Conservation (phyloP, 2,329 filamentous ascomycete species). For the Neurospora sp. region DNA sequence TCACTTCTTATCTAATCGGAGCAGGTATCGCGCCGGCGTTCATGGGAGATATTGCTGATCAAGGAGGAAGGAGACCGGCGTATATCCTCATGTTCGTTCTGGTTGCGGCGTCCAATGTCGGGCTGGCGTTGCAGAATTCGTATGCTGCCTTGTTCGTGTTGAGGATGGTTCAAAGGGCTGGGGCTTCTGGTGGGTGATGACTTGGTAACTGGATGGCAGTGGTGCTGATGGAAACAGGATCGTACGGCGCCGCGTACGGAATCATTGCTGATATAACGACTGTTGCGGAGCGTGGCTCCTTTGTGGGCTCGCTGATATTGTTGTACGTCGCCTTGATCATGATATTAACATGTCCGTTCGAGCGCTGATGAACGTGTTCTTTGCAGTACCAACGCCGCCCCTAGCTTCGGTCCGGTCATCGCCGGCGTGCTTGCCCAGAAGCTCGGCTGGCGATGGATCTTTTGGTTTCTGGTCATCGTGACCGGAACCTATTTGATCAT, state of each 20-base stretch:
- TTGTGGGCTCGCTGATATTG: slow-evolving; percentile 43
- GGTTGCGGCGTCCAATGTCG: slow-evolving; percentile 37
- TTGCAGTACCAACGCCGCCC: slow-evolving; percentile 21
- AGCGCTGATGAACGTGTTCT: not conserved
- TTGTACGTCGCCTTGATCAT: not conserved
- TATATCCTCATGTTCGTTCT: slow-evolving; percentile 38
- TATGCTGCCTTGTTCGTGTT: slow-evolving; percentile 38
- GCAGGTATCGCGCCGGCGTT: slow-evolving; percentile 25
- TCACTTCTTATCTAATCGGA: slow-evolving; percentile 37
- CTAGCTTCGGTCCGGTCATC: slow-evolving; percentile 44
- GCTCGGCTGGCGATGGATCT: slow-evolving; percentile 50
- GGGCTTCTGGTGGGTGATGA: slow-evolving; percentile 2
- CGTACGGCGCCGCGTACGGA: slow-evolving; percentile 24
- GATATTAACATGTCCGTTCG: not conserved
- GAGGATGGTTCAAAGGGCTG: slow-evolving; percentile 35
- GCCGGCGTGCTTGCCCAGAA: slow-evolving; percentile 48
- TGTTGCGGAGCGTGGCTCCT: slow-evolving; percentile 48
- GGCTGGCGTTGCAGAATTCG: slow-evolving; percentile 33
- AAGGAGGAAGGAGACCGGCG: slow-evolving; percentile 29
- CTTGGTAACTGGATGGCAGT: no score
- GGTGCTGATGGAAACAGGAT: not conserved
- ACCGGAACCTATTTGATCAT: slow-evolving; percentile 30
- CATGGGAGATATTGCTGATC: slow-evolving; percentile 9
- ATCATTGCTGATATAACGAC: slow-evolving; percentile 56
- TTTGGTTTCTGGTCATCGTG: slow-evolving; percentile 51